Percentiles rank a stretch among this genome's conserved stretches.
Conservation (phyloP, 345 rosid genomes). For the Lepidium aucheri region DNA sequence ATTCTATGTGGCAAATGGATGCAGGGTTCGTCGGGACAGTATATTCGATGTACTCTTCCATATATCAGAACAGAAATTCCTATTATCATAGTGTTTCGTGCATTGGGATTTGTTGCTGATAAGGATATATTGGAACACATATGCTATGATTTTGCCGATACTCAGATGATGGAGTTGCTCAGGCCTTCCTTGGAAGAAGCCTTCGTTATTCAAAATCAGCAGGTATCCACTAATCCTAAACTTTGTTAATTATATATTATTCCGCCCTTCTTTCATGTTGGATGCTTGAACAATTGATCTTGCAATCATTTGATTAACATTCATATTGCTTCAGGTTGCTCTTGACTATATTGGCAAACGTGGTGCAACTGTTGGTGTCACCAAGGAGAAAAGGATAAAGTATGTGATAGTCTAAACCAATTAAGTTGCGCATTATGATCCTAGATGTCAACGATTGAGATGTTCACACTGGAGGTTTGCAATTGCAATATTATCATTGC, state of each 20-base stretch:
- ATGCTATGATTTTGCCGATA: conserved; percentile 81
- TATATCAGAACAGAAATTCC: conserved; percentile 97
- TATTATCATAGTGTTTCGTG: conserved; percentile 93
- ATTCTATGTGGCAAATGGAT: conserved; percentile 11
- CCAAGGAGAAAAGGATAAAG: conserved; percentile 94
- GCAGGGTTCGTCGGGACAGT: conserved; percentile 97
- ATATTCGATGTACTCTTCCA: conserved; percentile 91
- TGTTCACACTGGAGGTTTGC: conserved; percentile 18
- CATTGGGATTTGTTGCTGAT: conserved; percentile 95
- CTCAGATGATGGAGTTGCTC: conserved; percentile 97
- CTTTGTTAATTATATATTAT: neutral
- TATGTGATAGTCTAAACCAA: conserved; percentile 34
- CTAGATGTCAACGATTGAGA: conserved; percentile 14
- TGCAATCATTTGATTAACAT: neutral
- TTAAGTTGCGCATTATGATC: conserved; percentile 9
- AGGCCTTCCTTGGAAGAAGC: conserved; percentile 98
- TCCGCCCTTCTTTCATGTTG: neutral
- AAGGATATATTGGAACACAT: conserved; percentile 93
- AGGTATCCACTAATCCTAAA: conserved; percentile 33
- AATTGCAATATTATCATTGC: conserved; percentile 23
- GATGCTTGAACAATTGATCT: neutral
- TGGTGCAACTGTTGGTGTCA: conserved; percentile 95
- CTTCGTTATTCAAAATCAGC: conserved; percentile 94
- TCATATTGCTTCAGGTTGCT: conserved; percentile 63
- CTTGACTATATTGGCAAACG: conserved; percentile 95